A percentile compares a stretch with the other conserved stretches of the same genome.
phyloP scores from a whole-genome alignment of 768 basidiomycete species.

The Cystobasidium onofrii region DNA sequence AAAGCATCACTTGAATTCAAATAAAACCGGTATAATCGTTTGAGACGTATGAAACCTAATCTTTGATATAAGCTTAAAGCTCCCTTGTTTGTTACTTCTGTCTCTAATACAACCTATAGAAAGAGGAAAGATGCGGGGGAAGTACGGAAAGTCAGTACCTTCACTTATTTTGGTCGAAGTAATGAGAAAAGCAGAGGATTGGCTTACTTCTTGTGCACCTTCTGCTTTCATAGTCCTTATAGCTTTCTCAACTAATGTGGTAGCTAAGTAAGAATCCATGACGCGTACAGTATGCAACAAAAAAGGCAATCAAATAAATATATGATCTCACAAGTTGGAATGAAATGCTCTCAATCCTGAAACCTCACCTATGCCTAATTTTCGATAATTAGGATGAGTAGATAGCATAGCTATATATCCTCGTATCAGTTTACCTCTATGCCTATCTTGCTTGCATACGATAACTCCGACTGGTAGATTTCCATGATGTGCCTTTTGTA shows the following conservation, averaged over 20 bases:
- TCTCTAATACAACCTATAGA: constrained; percentile 85
- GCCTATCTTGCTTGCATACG: constrained; percentile 92
- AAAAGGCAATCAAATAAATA: too few relatives aligned
- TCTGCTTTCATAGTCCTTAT: constrained; percentile 72
- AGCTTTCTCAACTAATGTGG: constrained; percentile 70
- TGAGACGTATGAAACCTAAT: constrained; percentile 91
- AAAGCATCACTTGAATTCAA: constrained; percentile 50
- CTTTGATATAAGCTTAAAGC: constrained; percentile 83
- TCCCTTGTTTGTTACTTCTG: constrained; percentile 83
- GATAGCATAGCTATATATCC: constrained; percentile 99
- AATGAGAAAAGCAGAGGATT: too few relatives aligned
- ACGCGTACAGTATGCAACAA: too few relatives aligned
- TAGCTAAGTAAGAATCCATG: constrained; percentile 58
- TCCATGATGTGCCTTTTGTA: constrained; percentile 35
- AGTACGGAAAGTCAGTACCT: too few relatives aligned
- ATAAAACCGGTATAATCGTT: constrained; percentile 87
- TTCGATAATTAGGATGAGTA: constrained; percentile 71
- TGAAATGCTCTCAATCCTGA: too few relatives aligned
- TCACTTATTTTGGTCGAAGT: too few relatives aligned
- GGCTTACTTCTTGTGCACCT: constrained; percentile 73
- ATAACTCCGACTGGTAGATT: constrained; percentile 67
- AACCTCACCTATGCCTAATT: constrained; percentile 77
- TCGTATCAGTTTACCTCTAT: constrained; percentile 62
- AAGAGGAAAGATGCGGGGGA: too few relatives aligned
- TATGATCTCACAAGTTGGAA: too few relatives aligned